phyloP scores from a whole-genome alignment of 805 yeast species.

The Kodamaea jinghongensis region DNA sequence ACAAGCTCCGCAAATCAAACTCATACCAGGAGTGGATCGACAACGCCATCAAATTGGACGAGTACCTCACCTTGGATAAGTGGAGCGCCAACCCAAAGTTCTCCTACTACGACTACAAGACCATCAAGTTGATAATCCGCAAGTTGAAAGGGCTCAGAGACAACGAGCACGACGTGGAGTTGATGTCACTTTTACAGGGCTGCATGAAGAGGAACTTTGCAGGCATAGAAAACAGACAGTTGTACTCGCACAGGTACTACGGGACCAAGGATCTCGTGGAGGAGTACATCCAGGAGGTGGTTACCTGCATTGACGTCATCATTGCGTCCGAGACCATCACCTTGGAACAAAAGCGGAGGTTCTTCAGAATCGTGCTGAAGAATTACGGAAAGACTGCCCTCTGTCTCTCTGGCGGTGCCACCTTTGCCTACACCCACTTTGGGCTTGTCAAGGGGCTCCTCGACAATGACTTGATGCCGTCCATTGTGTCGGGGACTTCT shows the following conservation, averaged over 20 bases:
- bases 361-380: slow-evolving; percentile 57
- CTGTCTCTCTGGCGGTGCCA: slow-evolving; percentile 76
- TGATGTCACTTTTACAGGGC: slow-evolving; percentile 57
- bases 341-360: slow-evolving; percentile 40
- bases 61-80: slow-evolving; percentile 52
- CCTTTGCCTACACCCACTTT: slow-evolving; percentile 73
- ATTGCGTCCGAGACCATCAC: slow-evolving; percentile 37
- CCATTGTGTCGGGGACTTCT: slow-evolving; percentile 71
- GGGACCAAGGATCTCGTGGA: slow-evolving; percentile 67
- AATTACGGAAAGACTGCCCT: slow-evolving; percentile 73
- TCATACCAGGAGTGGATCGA: slow-evolving; percentile 61
- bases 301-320: slow-evolving; percentile 44
- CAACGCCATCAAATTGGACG: slow-evolving; percentile 58
- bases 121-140: slow-evolving; percentile 47
- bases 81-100: slow-evolving; percentile 65
- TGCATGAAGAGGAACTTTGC: slow-evolving; percentile 74
- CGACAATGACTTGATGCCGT: slow-evolving; percentile 65
- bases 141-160: slow-evolving; percentile 39
- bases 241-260: slow-evolving; percentile 71
- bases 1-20: slow-evolving; percentile 45
- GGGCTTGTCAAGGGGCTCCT: slow-evolving; percentile 71
- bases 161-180: slow-evolving; percentile 37
- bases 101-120: slow-evolving; percentile 65
- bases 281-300: slow-evolving; percentile 53
- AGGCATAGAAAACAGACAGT: slow-evolving; percentile 68